These are phyloP conservation scores for Chlamydomonas incerta DNA, from an alignment of 139 green algal species.

Conservation along the genomic window DNA sequence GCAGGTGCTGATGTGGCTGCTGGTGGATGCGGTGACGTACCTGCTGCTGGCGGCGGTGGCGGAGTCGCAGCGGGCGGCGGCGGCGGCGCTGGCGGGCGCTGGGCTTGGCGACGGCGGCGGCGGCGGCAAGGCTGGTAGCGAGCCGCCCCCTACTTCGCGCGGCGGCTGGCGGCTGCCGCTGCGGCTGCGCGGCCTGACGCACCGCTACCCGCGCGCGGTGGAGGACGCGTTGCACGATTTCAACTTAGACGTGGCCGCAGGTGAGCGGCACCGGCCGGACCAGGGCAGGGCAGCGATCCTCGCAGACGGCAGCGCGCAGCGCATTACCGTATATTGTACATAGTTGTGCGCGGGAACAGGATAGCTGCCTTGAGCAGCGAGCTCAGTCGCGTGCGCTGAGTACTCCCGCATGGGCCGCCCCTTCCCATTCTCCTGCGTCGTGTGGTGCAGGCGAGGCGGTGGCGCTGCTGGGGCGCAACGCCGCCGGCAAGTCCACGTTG, in stretches of 20 bases:
- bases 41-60: background rate
- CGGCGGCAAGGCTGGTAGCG: no score
- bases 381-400: no score
- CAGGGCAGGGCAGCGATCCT: no score
- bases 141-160: no score
- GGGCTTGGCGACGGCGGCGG: background rate
- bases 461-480: slow-evolving; percentile 27
- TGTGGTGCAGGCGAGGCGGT: slow-evolving; percentile 4
- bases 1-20: background rate
- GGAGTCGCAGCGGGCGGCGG: background rate
- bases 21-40: slow-evolving; percentile 6
- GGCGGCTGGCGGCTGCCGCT: background rate
- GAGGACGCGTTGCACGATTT: background rate
- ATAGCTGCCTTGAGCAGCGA: no score
- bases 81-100: background rate
- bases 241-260: background rate
- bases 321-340: no score
- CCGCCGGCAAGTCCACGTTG: slow-evolving; percentile 28
- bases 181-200: background rate
- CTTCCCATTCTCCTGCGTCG: no score
- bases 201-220: background rate
- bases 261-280: no score
- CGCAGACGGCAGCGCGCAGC: no score
- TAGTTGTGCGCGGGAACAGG: no score
- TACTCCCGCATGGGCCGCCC: no score